Evolutionary conservation across 345 rosid genomes (phyloP), one percentile per base, ranked within the genome.

Genomic region (Garcia nutans): DNA sequence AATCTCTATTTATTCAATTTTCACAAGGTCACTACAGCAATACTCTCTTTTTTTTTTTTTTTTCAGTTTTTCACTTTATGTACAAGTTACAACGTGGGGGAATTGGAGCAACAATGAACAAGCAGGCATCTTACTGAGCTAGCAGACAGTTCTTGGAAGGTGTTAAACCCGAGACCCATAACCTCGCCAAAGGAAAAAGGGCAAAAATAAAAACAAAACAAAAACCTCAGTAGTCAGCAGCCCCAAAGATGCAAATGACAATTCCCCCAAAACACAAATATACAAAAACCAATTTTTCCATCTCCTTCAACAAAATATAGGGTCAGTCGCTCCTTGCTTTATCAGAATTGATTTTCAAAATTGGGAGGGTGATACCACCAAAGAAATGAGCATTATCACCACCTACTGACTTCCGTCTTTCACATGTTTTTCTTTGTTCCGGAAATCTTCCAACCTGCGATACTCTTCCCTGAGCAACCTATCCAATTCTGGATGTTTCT

Each of bases 401-500:
- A 58, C 64, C 77, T 77, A 86, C 69, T 69, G 81, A 78, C 68
- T 57, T 64, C 67, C 88, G 41, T 86, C 89, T 82, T 85, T 86
- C 3, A 58, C 60, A 6, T 61, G 42, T 66, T 65, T 74, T 61
- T 88, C 97, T 82, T 85, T 92, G 62, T 86, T 74, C 3, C 89
- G 92, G 85, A 96, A 96, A 72, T 96, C 98, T 0, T 82, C 89
- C 81, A 96, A 68, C 84, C 87, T 80, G 23, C 85, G 81, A 74
- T 83, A 92, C 74, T 89, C 93, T 73, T 89, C 93, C 60, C 80
- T 86, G 11, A 96, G 88, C 80, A 96, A 78, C 82, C 84, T 92
- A 81, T 96, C 97, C 82, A 93, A 77, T 75, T 96, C 95, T 1
- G 91, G 93, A 69, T 83, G 88, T 82, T 92, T 91, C 87, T 79